Base-by-base conservation (phyloP, 495 filamentous ascomycete genomes). In the Trichoderma asperelloides region DNA sequence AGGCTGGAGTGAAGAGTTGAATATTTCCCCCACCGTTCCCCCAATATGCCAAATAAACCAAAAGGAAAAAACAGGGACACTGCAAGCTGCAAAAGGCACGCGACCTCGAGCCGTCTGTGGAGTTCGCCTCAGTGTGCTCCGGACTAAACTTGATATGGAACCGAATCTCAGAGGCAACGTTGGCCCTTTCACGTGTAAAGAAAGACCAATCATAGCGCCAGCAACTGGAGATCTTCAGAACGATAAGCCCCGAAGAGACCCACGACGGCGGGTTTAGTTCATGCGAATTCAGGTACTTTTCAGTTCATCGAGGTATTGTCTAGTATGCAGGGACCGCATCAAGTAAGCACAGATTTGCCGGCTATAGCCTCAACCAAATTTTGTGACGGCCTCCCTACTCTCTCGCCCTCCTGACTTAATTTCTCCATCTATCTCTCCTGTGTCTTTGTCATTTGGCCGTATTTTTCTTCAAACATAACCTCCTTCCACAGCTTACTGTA, bases 21-120 rank as follows among this genome's bases (percentile, higher is more conserved):
- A n/a, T n/a, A n/a, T n/a, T 37, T 37, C 33, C 33, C 41, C 41
- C 41, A 18, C 18, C 41, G 16, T 45, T 18, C 41, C 12, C 41
- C 13, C 1, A 15, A 45, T n/a, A 9, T 18, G 41, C 8, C 18
- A n/a, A 8, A n/a, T 21, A 51, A n/a, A 25, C 5, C n/a, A 51
- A n/a, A 51, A n/a, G n/a, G 43, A 47, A 47, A 15, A 47, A 47
- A 16, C n/a, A 47, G 15, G 16, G 13, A 47, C 7, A 18, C 47
- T 51, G 18, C 47, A 51, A 51, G 5, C 27, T 28, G 55, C 23
- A 60, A 60, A 60, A 60, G 55, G 55, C 55, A 60, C 55, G 55
- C 55, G 55, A 60, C 55, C 9, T 21, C 23, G 16, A 60, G 25
- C 55, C 23, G 55, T 60, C 12, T n/a, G 13, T 3, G 43, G n/a